phyloP scores from a whole-genome alignment of 495 filamentous ascomycete species.

The Penicillium dipodomyicola region DNA sequence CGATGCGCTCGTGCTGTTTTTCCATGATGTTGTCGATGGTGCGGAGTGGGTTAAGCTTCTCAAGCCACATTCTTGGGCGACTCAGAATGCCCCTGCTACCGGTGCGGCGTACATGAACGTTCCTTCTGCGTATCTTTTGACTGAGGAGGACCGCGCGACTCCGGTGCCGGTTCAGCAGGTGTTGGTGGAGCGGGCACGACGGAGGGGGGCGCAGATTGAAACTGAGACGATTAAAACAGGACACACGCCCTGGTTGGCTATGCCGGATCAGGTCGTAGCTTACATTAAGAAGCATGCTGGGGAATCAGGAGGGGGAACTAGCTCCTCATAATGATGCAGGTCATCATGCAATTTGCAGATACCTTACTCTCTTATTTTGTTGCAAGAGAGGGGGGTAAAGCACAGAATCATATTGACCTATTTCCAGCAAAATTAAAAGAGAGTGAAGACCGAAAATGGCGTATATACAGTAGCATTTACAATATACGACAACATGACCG shows the following conservation, averaged over 20 bases:
- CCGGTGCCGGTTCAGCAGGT: slow-evolving; percentile 39
- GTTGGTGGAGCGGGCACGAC: slow-evolving; percentile 36
- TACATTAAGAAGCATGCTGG: slow-evolving; percentile 25
- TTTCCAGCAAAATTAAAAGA: background rate
- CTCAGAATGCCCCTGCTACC: slow-evolving; percentile 34
- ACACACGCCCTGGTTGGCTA: slow-evolving; percentile 37
- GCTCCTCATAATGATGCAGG: background rate
- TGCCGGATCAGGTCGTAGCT: slow-evolving; percentile 22
- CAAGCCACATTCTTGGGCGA: slow-evolving; percentile 33
- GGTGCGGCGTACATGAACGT: slow-evolving; percentile 31
- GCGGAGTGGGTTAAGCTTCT: slow-evolving; percentile 32
- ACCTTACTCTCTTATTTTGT: background rate
- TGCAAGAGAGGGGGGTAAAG: background rate
- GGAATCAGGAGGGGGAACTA: background rate
- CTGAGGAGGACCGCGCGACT: slow-evolving; percentile 38
- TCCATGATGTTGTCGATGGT: slow-evolving; percentile 41
- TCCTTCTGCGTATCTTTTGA: slow-evolving; percentile 34
- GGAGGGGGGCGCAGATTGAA: slow-evolving; percentile 28
- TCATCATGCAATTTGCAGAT: background rate
- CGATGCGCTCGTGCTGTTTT: slow-evolving; percentile 33
- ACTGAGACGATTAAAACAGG: slow-evolving; percentile 33
- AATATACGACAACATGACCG: background rate
- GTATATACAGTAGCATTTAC: slow-evolving; percentile 5
- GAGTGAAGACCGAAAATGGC: background rate
- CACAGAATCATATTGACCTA: background rate